Evolutionary conservation across 495 filamentous ascomycete species (phyloP).

Genomic region (Penicillium desertorum): DNA sequence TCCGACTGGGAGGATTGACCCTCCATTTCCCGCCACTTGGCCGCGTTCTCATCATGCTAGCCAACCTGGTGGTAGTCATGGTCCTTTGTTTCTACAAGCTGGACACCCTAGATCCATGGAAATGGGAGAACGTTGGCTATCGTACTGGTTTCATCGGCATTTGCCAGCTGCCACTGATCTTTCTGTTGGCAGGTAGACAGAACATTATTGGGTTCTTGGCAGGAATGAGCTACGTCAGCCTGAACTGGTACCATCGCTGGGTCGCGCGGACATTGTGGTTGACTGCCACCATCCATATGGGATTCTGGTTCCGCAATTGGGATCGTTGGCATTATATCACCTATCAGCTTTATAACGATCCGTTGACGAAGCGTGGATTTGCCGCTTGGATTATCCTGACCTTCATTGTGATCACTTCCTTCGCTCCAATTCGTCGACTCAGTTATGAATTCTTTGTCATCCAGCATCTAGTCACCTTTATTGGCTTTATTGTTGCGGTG

Average conservation of each 20-base stretch:
- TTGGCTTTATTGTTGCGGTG: constrained; percentile 65
- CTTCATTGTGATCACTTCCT: constrained; percentile 68
- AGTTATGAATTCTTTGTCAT: constrained; percentile 80
- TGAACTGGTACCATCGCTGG: constrained; percentile 89
- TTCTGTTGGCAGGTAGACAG: constrained; percentile 75
- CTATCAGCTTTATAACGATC: constrained; percentile 60
- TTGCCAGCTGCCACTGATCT: constrained; percentile 79
- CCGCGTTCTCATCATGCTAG: constrained; percentile 36
- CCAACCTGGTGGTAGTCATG: constrained; percentile 40
- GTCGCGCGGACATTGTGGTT: constrained; percentile 71
- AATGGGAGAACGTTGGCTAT: constrained; percentile 72
- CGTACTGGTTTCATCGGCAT: constrained; percentile 74
- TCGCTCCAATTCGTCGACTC: constrained; percentile 65
- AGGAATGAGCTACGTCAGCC: constrained; percentile 68
- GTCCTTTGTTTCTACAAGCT: constrained; percentile 47
- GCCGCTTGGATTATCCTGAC: constrained; percentile 71
- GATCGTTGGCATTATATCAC: constrained; percentile 60
- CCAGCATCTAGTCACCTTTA: constrained; percentile 70
- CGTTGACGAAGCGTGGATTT: constrained; percentile 66
- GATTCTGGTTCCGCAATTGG: constrained; percentile 71
- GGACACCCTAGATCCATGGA: constrained; percentile 39
- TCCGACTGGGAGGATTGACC: constrained; percentile 45
- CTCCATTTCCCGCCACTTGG: constrained; percentile 52
- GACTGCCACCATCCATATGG: constrained; percentile 72
- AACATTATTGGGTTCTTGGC: constrained; percentile 68